Percentiles rank a stretch among this genome's conserved stretches.
Conservation (phyloP, 2,329 filamentous ascomycete genomes). For the Orbilia javanica region DNA sequence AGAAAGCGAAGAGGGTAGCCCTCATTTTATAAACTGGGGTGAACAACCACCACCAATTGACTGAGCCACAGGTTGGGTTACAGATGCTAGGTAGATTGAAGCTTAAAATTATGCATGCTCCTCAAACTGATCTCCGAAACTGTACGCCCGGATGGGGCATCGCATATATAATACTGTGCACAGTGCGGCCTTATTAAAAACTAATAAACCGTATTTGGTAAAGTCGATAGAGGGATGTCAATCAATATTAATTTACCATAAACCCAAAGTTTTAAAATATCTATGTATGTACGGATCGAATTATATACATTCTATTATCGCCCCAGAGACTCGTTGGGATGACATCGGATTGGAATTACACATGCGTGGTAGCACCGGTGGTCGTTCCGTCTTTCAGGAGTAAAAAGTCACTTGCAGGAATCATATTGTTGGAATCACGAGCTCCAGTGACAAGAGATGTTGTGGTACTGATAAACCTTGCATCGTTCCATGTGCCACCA, state of each 20-base stretch:
- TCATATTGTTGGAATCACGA: constrained; percentile 65
- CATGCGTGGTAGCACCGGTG: constrained; percentile 66
- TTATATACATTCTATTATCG: background rate
- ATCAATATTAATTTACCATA: background rate
- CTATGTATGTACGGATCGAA: background rate
- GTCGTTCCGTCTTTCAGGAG: constrained; percentile 65
- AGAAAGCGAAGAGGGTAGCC: no score
- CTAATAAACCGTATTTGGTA: background rate
- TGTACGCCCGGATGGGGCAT: no score
- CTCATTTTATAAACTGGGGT: no score
- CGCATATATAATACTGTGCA: no score
- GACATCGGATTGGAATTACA: background rate
- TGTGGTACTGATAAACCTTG: constrained; percentile 65
- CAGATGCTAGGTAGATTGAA: no score
- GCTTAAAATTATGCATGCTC: no score
- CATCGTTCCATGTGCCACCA: constrained; percentile 65
- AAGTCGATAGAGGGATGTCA: background rate
- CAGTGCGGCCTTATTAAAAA: no score
- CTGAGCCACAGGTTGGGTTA: no score
- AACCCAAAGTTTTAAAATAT: background rate
- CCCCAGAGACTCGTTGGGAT: background rate
- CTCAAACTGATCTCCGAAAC: no score
- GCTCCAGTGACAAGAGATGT: constrained; percentile 64
- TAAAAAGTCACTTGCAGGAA: constrained; percentile 66
- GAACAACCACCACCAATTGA: no score